These are phyloP conservation scores for Alternaria alternata DNA, from an alignment of 2,329 filamentous ascomycete genomes.

Conservation along the genomic window DNA sequence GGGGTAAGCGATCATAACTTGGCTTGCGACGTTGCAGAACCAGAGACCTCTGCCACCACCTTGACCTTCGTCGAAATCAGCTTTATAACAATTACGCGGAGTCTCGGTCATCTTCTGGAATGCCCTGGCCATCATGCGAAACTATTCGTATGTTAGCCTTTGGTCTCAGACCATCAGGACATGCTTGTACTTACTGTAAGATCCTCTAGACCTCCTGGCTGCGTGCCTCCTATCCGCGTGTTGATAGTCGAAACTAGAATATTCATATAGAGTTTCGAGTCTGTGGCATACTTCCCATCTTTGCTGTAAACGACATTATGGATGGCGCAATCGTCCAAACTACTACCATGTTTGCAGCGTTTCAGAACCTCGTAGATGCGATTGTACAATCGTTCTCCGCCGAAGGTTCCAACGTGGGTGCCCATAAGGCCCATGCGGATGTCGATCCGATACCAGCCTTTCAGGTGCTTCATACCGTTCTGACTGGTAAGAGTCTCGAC, in stretches of 20 bases:
- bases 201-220: neutral
- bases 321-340: neutral
- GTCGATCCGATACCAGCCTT: conserved; percentile 9
- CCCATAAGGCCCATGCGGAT: neutral
- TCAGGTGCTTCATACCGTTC: neutral
- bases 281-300: neutral
- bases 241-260: conserved; percentile 2
- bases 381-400: conserved; percentile 3
- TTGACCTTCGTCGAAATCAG: neutral
- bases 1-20: conserved; percentile 1
- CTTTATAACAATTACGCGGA: neutral
- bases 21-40: conserved; percentile 4
- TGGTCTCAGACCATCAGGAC: neutral
- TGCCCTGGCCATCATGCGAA: conserved; percentile 6
- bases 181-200: neutral
- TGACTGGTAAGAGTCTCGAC: neutral
- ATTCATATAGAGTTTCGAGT: neutral
- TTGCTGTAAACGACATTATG: neutral
- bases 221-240: no score
- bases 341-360: neutral
- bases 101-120: conserved; percentile 6
- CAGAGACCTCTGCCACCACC: neutral
- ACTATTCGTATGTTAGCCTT: neutral
- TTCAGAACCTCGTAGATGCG: conserved; percentile 7
- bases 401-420: conserved; percentile 10